Evolutionary conservation across 1,284 basidiomycete species (phyloP), one percentile per base, ranked within the genome.

Genomic region (Lignosus rhinocerotis): DNA sequence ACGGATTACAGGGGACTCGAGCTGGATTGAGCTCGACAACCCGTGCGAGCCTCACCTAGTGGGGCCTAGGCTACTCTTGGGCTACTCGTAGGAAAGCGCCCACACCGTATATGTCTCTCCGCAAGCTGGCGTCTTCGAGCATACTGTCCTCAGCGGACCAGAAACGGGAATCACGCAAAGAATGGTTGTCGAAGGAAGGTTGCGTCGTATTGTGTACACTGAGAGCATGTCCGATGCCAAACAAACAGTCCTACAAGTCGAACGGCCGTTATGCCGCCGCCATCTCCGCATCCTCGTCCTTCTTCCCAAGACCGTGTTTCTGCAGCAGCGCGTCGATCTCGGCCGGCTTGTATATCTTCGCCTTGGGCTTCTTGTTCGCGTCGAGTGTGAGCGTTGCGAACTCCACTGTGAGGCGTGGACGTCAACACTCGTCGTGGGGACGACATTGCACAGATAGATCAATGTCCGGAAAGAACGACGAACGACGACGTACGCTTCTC

Each of bases 301-400:
- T 90, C 79, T 94, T 95, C 61, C 86, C 92, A 44, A 98, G 77
- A 19, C 92, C 93, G 67, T 97, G 89, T 67, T 88, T 83, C 70
- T 87, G 78, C 62, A 99, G 80, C 60, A 98, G 74, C 36, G 84
- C 88, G 70, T 98, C 95, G 57, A 99, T 93, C 78, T 99, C 96
- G 32, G 86, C 76, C 30, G 96, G 93, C 63, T 84, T 85, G 78
- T 94, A 98, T 70, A 99, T 96, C 82, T 94, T 96, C 43, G 93
- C 93, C 69, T 88, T 86, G 1, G 95, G 94, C 70, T 88, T 78
- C 69, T 93, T 90, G 48, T 87, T 87, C 7, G 88, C 80, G 71
- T 96, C 92, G 12, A 97, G 80, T 2, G 92, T 94, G 71, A 99
- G 79, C 2, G 94, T 95, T 9, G 96, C 94, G 69, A 99, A 96